Evolutionary conservation across 441 rosid species (phyloP), one percentile per base, ranked within the genome.

Genomic region (Rhodomyrtus psidioides): DNA sequence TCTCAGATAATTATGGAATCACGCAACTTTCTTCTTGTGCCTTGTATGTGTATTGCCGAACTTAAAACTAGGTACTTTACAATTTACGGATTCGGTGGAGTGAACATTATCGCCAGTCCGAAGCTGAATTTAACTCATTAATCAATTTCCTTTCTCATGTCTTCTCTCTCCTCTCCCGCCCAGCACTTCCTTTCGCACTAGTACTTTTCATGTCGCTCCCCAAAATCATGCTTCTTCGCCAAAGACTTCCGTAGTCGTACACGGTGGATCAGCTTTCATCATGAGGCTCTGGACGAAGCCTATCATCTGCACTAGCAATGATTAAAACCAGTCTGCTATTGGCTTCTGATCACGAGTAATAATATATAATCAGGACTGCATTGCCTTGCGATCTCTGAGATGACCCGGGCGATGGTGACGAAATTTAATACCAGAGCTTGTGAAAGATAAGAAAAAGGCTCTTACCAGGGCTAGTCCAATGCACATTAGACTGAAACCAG

Each of bases 401-500:
- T 65, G n/a, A 34, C 49, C 34, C 15, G 3, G 79, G 60, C 12
- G 27, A 34, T 65, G 46, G 24, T 10, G 49, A 65, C 39, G 79
- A 19, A 34, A 8, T 65, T 65, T 26, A 19, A 19, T 42, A 34
- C n/a, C 46, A 65, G 21, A 65, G 76, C 26, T 65, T 1, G 76
- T 46, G 15, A 19, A 34, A 34, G 10, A 34, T 21, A 34, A 34
- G 15, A 34, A 9, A 10, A 65, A 30, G 14, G 65, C 21, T 57
- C 89, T 28, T 91, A 97, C 99, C 92, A 86, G 56, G 19, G 93
- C 90, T 28, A 95, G 59, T 34, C 95, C 93, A 53, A 93, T 85
- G 91, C 98, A 95, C 83, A 95, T 49, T 53, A 96, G 82, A 85
- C 97, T 93, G 92, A 96, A 97, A 34, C 99, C 98, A 49, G 98